A percentile compares a stretch with the other conserved stretches of the same genome.
These are phyloP conservation scores for Cladosporium phlei DNA, from an alignment of 2,329 filamentous ascomycete genomes.

Conservation along the genomic window DNA sequence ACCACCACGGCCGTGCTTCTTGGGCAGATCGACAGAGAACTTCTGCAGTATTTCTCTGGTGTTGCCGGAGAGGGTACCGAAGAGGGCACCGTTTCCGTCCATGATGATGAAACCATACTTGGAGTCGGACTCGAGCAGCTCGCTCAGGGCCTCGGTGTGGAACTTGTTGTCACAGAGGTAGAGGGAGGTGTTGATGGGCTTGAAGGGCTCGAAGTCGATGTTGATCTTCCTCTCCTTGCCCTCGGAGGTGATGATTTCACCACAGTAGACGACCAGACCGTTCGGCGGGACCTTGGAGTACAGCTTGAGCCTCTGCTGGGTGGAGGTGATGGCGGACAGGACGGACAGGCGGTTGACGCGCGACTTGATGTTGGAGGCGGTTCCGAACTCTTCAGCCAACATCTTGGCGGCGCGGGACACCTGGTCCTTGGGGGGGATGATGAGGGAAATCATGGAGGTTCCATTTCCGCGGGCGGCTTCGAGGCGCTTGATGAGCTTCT, in stretches of 20 bases:
- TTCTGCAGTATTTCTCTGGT: constrained; percentile 96
- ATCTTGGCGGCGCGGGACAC: constrained; percentile 95
- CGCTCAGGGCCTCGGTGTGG: constrained; percentile 93
- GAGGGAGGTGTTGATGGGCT: constrained; percentile 98
- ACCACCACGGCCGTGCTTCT: constrained; percentile 99
- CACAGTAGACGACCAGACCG: constrained; percentile 96
- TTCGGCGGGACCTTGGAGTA: constrained; percentile 99
- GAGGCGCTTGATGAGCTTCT: constrained; percentile 98
- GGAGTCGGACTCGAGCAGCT: constrained; percentile 96
- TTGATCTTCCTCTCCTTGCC: constrained; percentile 99
- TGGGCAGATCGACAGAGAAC: constrained; percentile 96
- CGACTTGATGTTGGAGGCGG: constrained; percentile 98
- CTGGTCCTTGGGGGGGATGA: constrained; percentile 98
- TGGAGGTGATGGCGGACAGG: constrained; percentile 95
- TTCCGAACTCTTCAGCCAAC: constrained; percentile 90
- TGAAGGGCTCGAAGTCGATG: constrained; percentile 99
- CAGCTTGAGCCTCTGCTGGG: constrained; percentile 96
- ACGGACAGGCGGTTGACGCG: constrained; percentile 98
- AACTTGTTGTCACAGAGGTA: constrained; percentile 99
- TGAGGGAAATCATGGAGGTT: constrained; percentile 99
- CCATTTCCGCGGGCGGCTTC: constrained; percentile 97
- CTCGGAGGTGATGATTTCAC: constrained; percentile 98
- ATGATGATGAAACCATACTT: constrained; percentile 99
- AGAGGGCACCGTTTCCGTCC: constrained; percentile 97
- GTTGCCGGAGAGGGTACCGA: constrained; percentile 94